Conservation (phyloP, 345 rosid species). For the Melastoma malabathricum region DNA sequence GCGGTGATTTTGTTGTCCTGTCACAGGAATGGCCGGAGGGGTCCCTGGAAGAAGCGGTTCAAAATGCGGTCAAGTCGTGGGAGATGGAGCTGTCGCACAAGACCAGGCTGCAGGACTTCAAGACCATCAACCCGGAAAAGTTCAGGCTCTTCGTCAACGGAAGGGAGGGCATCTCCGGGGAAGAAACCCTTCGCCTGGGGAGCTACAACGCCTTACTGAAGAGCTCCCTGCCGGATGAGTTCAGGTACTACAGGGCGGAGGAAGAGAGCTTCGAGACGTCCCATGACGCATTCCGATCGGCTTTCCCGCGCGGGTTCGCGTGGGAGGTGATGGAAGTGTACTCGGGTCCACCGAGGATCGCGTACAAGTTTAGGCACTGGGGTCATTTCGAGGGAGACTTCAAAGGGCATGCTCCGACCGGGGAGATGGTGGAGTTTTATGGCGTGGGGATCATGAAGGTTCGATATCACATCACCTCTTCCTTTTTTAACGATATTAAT, state of each 20-base stretch:
- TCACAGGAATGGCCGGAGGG: slow-evolving; percentile 65
- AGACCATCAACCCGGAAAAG: slow-evolving; percentile 52
- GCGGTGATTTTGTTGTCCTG: neutral
- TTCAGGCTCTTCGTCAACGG: slow-evolving; percentile 73
- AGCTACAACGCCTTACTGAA: slow-evolving; percentile 59
- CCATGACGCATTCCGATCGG: slow-evolving; percentile 43
- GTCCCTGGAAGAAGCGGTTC: slow-evolving; percentile 64
- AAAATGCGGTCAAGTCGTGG: slow-evolving; percentile 78
- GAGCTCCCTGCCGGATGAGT: slow-evolving; percentile 45
- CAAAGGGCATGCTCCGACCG: slow-evolving; percentile 60
- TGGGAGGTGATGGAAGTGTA: slow-evolving; percentile 59
- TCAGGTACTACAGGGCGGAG: slow-evolving; percentile 49
- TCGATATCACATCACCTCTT: neutral
- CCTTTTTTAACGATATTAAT: neutral
- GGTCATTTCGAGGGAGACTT: slow-evolving; percentile 71
- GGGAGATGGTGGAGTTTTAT: slow-evolving; percentile 43
- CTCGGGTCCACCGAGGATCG: slow-evolving; percentile 61
- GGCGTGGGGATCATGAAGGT: slow-evolving; percentile 67
- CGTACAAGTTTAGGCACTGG: slow-evolving; percentile 85
- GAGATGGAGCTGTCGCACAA: slow-evolving; percentile 83
- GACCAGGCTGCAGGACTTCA: slow-evolving; percentile 49
- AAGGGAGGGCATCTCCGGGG: slow-evolving; percentile 30
- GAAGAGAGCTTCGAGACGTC: slow-evolving; percentile 72
- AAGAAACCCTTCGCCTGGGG: slow-evolving; percentile 47
- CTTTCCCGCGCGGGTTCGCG: slow-evolving; percentile 80